These are phyloP conservation scores for Mucor indicus DNA, from an alignment of 371 early-diverging fungal species.

Conservation along the genomic window DNA sequence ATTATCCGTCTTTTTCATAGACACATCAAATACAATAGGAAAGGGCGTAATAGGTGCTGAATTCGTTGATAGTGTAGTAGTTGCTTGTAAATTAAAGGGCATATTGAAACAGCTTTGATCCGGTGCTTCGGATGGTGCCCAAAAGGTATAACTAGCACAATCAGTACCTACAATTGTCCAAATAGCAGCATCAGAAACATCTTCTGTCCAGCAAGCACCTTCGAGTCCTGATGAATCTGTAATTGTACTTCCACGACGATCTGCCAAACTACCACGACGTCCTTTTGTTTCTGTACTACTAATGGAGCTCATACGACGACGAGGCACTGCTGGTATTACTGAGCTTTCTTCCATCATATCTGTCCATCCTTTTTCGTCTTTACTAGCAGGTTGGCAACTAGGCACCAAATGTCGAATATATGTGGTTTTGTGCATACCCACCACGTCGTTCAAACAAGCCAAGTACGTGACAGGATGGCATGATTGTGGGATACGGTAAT, in stretches of 20 bases:
- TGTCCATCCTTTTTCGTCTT: background rate
- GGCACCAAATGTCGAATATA: slow-evolving; percentile 43
- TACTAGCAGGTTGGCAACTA: slow-evolving; percentile 30
- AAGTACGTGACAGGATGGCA: slow-evolving; percentile 59
- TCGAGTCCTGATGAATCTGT: slow-evolving; percentile 23
- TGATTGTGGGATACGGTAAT: slow-evolving; percentile 12
- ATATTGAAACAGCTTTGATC: slow-evolving; percentile 10
- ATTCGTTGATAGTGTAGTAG: too few species aligned
- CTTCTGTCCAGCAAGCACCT: slow-evolving; percentile 71
- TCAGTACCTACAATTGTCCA: slow-evolving; percentile 69
- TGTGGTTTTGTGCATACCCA: slow-evolving; percentile 66
- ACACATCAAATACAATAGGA: slow-evolving; percentile 24
- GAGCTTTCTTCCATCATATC: too few species aligned
- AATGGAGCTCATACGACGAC: slow-evolving; percentile 12
- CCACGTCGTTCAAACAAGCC: slow-evolving; percentile 73
- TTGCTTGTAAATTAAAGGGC: slow-evolving; percentile 8
- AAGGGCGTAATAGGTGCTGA: slow-evolving; percentile 39
- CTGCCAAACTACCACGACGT: slow-evolving; percentile 13
- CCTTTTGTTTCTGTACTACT: slow-evolving; percentile 9
- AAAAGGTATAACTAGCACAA: slow-evolving; percentile 75
- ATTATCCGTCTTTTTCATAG: slow-evolving; percentile 1
- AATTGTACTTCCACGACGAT: slow-evolving; percentile 13
- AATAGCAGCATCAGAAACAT: slow-evolving; percentile 82
- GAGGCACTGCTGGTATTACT: background rate
- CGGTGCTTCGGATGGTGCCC: slow-evolving; percentile 46